Percentiles rank a stretch among this genome's conserved stretches.
These are phyloP conservation scores for Colletotrichum sp. DNA, from an alignment of 2,329 filamentous ascomycete species.

Conservation along the genomic window DNA sequence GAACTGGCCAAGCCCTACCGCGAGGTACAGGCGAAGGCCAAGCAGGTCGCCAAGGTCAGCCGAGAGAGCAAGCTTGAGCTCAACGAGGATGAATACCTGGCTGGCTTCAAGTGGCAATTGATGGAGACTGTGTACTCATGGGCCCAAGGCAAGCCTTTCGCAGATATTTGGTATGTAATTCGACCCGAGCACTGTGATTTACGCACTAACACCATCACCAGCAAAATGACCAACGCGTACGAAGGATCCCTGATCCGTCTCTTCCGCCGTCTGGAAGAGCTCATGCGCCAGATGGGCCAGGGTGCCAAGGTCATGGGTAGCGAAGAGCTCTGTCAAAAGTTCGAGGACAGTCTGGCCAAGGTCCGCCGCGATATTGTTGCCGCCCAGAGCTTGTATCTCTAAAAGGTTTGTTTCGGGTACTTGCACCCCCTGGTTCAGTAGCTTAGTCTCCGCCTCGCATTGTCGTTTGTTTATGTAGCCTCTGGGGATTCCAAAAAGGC, in stretches of 20 bases:
- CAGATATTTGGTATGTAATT: constrained; percentile 87
- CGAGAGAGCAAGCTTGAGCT: constrained; percentile 91
- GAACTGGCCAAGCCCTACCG: constrained; percentile 85
- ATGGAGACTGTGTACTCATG: constrained; percentile 97
- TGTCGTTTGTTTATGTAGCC: constrained; percentile 13
- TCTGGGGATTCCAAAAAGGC: background rate
- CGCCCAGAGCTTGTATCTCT: constrained; percentile 91
- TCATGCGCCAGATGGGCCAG: constrained; percentile 93
- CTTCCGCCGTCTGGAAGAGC: constrained; percentile 93
- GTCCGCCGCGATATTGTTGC: constrained; percentile 94
- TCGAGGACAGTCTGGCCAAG: constrained; percentile 83
- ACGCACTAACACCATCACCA: constrained; percentile 37
- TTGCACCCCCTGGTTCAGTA: background rate
- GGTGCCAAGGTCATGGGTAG: constrained; percentile 98
- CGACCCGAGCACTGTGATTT: background rate
- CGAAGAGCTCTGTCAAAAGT: constrained; percentile 90
- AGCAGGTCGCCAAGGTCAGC: constrained; percentile 89
- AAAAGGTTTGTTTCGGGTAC: constrained; percentile 32
- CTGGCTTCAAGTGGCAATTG: constrained; percentile 89
- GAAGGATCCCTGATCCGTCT: constrained; percentile 95
- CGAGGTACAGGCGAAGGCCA: constrained; percentile 86
- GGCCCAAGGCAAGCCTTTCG: constrained; percentile 89
- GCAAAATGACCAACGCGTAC: constrained; percentile 99
- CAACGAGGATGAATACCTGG: constrained; percentile 94
- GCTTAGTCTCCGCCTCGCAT: background rate